phyloP scores from a whole-genome alignment of 2,329 filamentous ascomycete species.

The Cladosporium cucumerinum region DNA sequence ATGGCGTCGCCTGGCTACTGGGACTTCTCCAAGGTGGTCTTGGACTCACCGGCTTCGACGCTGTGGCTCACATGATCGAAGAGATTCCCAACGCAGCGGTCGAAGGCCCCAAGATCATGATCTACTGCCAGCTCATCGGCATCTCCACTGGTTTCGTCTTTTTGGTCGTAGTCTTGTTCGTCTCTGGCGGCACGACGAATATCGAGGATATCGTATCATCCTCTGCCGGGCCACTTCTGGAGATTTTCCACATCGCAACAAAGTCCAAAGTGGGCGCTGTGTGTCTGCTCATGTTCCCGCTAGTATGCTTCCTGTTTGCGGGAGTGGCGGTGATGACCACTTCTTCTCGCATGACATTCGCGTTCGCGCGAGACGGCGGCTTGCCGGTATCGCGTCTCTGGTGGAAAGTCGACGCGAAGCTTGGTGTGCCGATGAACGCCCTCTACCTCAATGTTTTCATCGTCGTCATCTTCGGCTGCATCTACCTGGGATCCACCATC shows the following conservation, averaged over 20 bases:
- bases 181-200: conserved; percentile 49
- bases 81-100: conserved; percentile 58
- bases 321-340: conserved; percentile 64
- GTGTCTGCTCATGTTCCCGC: conserved; percentile 64
- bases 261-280: conserved; percentile 58
- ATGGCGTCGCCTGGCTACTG: conserved; percentile 60
- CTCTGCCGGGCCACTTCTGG: conserved; percentile 56
- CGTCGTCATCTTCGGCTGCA: conserved; percentile 65
- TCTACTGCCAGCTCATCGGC: conserved; percentile 61
- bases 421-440: conserved; percentile 65
- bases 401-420: conserved; percentile 56
- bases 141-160: conserved; percentile 62
- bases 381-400: conserved; percentile 61
- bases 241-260: conserved; percentile 63
- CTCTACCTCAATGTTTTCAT: conserved; percentile 58
- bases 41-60: conserved; percentile 45
- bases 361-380: conserved; percentile 65
- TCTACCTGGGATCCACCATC: conserved; percentile 64
- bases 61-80: conserved; percentile 50
- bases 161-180: conserved; percentile 61
- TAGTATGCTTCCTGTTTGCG: conserved; percentile 63
- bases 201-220: conserved; percentile 55
- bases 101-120: conserved; percentile 64
- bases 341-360: conserved; percentile 61
- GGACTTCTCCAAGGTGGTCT: conserved; percentile 55